phyloP scores from a whole-genome alignment of 306 rosid species.

The Corylus heterophylla region DNA sequence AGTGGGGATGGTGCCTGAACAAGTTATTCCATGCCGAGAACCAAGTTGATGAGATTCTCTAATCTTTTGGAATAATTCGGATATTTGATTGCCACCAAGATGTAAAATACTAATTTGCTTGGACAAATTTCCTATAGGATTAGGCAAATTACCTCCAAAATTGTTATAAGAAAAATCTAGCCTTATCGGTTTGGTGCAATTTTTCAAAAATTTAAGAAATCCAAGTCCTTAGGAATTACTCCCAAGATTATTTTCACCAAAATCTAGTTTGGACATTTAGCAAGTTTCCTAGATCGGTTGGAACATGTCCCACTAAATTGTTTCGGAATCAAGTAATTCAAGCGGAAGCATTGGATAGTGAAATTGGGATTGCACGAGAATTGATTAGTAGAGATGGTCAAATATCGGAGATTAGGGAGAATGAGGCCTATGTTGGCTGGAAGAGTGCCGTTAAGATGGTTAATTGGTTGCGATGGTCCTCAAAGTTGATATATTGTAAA shows the following conservation, averaged over 20 bases:
- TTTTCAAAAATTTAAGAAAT: slow-evolving; percentile 30
- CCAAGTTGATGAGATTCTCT: slow-evolving; percentile 25
- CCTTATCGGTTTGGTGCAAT: slow-evolving; percentile 20
- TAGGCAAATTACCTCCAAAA: slow-evolving; percentile 43
- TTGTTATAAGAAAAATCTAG: slow-evolving; percentile 1
- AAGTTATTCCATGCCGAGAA: too few relatives aligned
- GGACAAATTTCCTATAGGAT: slow-evolving; percentile 34
- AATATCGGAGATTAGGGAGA: slow-evolving; percentile 23
- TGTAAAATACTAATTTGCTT: background rate
- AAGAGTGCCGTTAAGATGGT: slow-evolving; percentile 32
- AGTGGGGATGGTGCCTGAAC: slow-evolving; percentile 26
- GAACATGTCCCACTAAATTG: slow-evolving; percentile 31
- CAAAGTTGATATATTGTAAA: slow-evolving; percentile 44
- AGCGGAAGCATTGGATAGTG: slow-evolving; percentile 40
- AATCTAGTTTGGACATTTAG: background rate
- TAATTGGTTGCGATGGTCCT: background rate
- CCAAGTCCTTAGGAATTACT: slow-evolving; percentile 24
- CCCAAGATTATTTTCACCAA: slow-evolving; percentile 19
- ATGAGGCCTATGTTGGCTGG: slow-evolving; percentile 34
- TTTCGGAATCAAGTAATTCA: background rate
- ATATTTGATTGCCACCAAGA: slow-evolving; percentile 12
- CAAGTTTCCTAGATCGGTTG: slow-evolving; percentile 20
- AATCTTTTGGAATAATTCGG: slow-evolving; percentile 25
- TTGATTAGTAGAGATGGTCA: slow-evolving; percentile 17
- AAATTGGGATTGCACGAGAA: slow-evolving; percentile 38